Base-by-base conservation (phyloP, 345 rosid genomes). In the Eucalyptus regnans region DNA sequence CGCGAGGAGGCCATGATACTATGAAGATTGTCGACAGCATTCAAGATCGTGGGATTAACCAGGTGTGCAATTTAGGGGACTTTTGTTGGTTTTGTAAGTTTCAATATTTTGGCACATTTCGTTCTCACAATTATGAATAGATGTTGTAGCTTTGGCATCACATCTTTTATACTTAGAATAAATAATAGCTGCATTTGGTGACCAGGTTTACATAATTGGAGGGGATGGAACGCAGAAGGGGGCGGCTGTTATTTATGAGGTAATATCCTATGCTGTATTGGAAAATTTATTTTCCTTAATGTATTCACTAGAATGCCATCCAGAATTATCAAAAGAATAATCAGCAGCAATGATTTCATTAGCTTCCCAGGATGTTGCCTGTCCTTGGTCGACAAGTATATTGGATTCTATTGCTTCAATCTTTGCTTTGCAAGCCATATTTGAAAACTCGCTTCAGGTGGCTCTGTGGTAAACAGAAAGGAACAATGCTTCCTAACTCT, bases 211-310 rank as follows among this genome's bases (percentile, higher is more conserved):
- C 87, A 94, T 97, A 68, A 96, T 97, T 52, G 99, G 98, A 16
- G 99, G 98, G 66, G 97, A 97, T 92, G 99, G 99, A 91, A 97
- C 98, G 33, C 99, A 95, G 89, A 93, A 92, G 93, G 99, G 99
- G 86, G 97, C 97, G 29, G 94, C 98, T 48, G 94, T 91, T 41
- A 94, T 97, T 88, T 97, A 88, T 89, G 96, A 95, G 97, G 99
- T 97, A 92, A 89, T 66, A 52, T 23, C 27, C 27, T 50, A 41
- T 86, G 60, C 62, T 14, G 6, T 51, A 71, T 5, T 37, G 76
- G 76, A 15, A 64, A 64, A 64, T 64, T 14, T 64, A 64, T 64
- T n/a, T 64, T n/a, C 76, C 41, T 64, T 15, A n/a, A 16, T 9
- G 37, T 15, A 64, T 18, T 76, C 20, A 20, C 83, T 76, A 10